Percentiles rank a stretch among this genome's conserved stretches.
These are phyloP conservation scores for Crithidia bombi DNA, from an alignment of 208 protist genomes.

Conservation along the genomic window DNA sequence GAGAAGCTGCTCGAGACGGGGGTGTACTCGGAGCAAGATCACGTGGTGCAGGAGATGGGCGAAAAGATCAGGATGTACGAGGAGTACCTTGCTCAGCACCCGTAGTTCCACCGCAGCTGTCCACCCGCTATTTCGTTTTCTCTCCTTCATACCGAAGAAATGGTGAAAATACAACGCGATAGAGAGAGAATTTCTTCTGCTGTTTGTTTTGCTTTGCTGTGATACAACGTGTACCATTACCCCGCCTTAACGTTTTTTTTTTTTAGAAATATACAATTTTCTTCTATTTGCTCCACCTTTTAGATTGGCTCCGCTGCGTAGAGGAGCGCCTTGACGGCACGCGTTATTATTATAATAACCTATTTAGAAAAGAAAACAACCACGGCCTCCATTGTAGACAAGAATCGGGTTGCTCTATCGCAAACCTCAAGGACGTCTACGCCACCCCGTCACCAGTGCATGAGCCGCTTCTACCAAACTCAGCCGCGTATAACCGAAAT, in stretches of 20 bases:
- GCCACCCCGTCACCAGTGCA: no score
- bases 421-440: no score
- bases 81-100: conserved; percentile 53
- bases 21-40: conserved; percentile 70
- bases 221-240: background rate
- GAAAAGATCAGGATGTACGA: conserved; percentile 90
- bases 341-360: no score
- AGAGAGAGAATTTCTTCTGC: background rate
- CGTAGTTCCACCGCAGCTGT: conserved; percentile 2
- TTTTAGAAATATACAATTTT: conserved; percentile 4
- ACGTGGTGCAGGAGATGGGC: conserved; percentile 78
- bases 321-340: no score
- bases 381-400: no score
- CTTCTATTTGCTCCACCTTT: background rate
- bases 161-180: background rate
- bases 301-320: conserved; percentile 1
- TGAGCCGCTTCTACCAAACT: no score
- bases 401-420: no score
- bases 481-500: no score
- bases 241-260: conserved; percentile 15
- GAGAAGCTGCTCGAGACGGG: conserved; percentile 83
- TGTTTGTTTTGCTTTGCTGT: conserved; percentile 1
- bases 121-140: background rate
- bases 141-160: background rate
- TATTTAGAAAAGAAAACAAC: no score